Conservation (phyloP, 805 yeast species). For the Lipomyces japonicus region DNA sequence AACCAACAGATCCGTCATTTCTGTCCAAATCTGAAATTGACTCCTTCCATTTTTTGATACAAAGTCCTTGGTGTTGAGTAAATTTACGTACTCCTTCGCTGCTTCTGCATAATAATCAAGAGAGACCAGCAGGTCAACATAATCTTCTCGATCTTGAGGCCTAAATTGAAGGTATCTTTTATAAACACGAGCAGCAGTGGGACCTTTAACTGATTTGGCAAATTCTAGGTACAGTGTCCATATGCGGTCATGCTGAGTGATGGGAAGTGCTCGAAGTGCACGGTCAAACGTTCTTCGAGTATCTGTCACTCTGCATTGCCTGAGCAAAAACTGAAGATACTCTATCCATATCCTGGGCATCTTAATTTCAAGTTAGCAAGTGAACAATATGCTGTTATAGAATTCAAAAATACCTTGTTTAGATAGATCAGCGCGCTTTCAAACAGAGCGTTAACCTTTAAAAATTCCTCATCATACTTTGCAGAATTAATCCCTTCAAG, state of each 20-base stretch:
- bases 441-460: constrained; percentile 44
- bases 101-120: constrained; percentile 33
- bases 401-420: constrained; percentile 32
- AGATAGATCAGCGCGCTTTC: constrained; percentile 46
- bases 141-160: constrained; percentile 33
- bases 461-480: constrained; percentile 37
- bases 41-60: constrained; percentile 42
- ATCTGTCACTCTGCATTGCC: constrained; percentile 39
- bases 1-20: constrained; percentile 45
- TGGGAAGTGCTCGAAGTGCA: constrained; percentile 49
- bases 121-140: constrained; percentile 31
- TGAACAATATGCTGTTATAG: neutral
- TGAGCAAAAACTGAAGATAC: constrained; percentile 46
- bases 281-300: constrained; percentile 48
- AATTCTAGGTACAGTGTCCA: constrained; percentile 54
- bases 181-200: constrained; percentile 39
- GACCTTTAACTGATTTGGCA: constrained; percentile 46
- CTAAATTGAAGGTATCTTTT: constrained; percentile 36
- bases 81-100: constrained; percentile 36
- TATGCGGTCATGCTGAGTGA: constrained; percentile 52
- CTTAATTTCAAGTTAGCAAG: constrained; percentile 1
- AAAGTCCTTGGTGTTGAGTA: constrained; percentile 40
- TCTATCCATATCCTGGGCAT: constrained; percentile 52
- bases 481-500: constrained; percentile 36
- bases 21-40: constrained; percentile 47